These are phyloP conservation scores for Wickerhamiella shivajii DNA, from an alignment of 805 yeast genomes.

Conservation along the genomic window DNA sequence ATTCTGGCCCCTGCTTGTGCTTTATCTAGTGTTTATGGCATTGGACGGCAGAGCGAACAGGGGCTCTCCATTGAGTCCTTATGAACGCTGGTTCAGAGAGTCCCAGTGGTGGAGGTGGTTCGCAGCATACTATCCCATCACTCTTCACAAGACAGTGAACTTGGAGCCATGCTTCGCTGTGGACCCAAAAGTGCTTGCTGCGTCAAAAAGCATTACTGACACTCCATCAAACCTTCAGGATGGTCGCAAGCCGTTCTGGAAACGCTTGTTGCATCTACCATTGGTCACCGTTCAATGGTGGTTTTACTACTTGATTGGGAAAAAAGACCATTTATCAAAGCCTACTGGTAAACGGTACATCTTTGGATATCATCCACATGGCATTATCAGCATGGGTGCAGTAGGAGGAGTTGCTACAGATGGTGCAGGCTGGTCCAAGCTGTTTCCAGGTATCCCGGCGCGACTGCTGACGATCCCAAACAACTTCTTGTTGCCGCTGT, in stretches of 20 bases:
- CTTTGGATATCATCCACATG: constrained; percentile 94
- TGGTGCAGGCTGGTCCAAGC: constrained; percentile 49
- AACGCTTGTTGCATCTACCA: no score
- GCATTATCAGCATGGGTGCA: constrained; percentile 83
- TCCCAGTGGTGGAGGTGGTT: constrained; percentile 54
- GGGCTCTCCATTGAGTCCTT: constrained; percentile 50
- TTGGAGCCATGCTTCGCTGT: constrained; percentile 54
- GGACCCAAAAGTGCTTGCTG: neutral
- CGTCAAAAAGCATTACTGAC: neutral
- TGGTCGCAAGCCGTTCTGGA: no score
- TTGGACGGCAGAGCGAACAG: constrained; percentile 56
- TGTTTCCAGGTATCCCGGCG: constrained; percentile 73
- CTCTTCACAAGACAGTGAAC: constrained; percentile 49
- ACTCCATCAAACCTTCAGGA: no score
- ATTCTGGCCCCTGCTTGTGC: constrained; percentile 52
- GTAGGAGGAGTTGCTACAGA: constrained; percentile 76
- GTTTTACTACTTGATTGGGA: constrained; percentile 8
- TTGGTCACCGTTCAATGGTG: constrained; percentile 12
- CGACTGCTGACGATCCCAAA: constrained; percentile 68
- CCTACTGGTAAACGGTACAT: constrained; percentile 40
- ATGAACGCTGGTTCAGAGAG: constrained; percentile 42
- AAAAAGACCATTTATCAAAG: constrained; percentile 32
- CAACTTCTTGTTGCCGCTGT: constrained; percentile 76
- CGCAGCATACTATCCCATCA: constrained; percentile 67
- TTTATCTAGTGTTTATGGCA: constrained; percentile 45